phyloP scores from a whole-genome alignment of 1,139 yeast species.

The Kluyveromyces marxianus region DNA sequence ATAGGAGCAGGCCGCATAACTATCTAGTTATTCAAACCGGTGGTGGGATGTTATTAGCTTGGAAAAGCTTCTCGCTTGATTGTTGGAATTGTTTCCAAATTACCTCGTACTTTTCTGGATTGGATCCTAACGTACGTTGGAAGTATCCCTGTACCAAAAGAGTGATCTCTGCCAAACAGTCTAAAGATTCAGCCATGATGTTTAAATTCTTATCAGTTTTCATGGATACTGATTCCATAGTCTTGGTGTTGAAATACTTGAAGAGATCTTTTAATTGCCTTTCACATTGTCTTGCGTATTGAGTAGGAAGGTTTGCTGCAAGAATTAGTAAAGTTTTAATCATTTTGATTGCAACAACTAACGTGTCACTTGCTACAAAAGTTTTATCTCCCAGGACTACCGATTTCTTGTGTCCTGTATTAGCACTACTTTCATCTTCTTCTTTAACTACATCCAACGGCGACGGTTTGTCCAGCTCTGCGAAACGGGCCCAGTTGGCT shows the following conservation, averaged over 20 bases:
- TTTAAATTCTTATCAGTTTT: constrained; percentile 32
- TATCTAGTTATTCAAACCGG: constrained; percentile 15
- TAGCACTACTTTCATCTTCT: not conserved
- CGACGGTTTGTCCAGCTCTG: constrained; percentile 27
- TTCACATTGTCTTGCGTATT: constrained; percentile 28
- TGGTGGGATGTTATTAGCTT: constrained; percentile 30
- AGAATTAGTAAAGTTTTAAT: constrained; percentile 29
- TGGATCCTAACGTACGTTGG: constrained; percentile 20
- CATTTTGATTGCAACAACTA: constrained; percentile 25
- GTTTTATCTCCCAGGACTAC: constrained; percentile 37
- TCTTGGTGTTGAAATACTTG: constrained; percentile 27
- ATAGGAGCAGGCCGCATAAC: not conserved
- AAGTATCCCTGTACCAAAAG: constrained; percentile 26
- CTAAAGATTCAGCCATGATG: constrained; percentile 35
- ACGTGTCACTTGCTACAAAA: constrained; percentile 35
- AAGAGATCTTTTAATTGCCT: constrained; percentile 26
- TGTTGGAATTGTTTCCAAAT: constrained; percentile 19
- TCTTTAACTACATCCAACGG: not conserved
- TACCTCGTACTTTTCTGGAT: constrained; percentile 19
- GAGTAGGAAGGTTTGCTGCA: constrained; percentile 26
- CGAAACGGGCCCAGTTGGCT: constrained; percentile 41
- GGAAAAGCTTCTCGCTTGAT: constrained; percentile 25
- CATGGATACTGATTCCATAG: constrained; percentile 26
- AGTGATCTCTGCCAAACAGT: constrained; percentile 32
- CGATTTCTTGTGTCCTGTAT: constrained; percentile 32